Conservation (phyloP, 2,329 filamentous ascomycete genomes). For the Neoascochyta sp. region DNA sequence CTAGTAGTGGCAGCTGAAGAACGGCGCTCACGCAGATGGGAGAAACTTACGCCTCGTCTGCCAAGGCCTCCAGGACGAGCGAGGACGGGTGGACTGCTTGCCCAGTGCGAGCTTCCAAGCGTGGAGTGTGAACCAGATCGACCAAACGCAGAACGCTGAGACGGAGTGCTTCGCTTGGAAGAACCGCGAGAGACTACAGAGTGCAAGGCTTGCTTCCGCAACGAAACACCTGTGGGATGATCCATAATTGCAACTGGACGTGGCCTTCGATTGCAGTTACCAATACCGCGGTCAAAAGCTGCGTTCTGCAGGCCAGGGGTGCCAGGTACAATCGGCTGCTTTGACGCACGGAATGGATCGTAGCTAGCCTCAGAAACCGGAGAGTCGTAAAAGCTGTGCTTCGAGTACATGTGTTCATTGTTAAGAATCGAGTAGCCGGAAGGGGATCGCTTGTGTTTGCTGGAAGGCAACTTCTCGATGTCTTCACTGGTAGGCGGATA, state of each 20-base stretch:
- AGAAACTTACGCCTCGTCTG: constrained; percentile 62
- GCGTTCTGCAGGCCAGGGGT: constrained; percentile 61
- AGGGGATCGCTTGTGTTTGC: constrained; percentile 44
- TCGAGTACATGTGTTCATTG: constrained; percentile 49
- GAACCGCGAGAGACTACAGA: constrained; percentile 32
- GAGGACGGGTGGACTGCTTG: constrained; percentile 48
- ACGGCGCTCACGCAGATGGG: constrained; percentile 47
- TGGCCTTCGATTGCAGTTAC: constrained; percentile 31
- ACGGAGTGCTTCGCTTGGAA: constrained; percentile 32
- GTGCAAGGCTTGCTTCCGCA: constrained; percentile 42
- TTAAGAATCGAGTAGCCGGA: constrained; percentile 57
- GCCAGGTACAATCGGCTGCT: constrained; percentile 46
- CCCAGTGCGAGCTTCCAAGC: constrained; percentile 46
- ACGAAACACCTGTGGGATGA: constrained; percentile 42
- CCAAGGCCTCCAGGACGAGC: constrained; percentile 51
- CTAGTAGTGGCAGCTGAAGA: constrained; percentile 43
- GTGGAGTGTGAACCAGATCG: constrained; percentile 40
- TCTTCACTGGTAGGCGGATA: constrained; percentile 21
- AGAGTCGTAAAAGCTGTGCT: constrained; percentile 50
- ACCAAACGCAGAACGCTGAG: constrained; percentile 19
- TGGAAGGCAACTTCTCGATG: constrained; percentile 34
- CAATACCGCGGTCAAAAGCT: constrained; percentile 58
- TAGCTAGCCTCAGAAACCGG: constrained; percentile 61
- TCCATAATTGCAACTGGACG: constrained; percentile 37
- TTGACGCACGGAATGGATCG: constrained; percentile 76